These are phyloP conservation scores for Galerina marginata DNA, from an alignment of 768 basidiomycete species.

Conservation along the genomic window DNA sequence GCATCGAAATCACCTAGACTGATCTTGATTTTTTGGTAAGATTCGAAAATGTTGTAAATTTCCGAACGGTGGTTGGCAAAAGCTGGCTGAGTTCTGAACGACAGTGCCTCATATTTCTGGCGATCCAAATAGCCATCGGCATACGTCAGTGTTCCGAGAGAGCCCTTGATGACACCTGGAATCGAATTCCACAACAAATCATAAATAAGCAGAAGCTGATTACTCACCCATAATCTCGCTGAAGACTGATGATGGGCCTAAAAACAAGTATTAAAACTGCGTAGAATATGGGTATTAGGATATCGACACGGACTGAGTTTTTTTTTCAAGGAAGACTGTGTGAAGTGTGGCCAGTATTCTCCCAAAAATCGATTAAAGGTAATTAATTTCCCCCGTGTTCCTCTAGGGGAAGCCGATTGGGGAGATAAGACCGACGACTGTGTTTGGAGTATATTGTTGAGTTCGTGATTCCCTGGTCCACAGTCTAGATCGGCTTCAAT, in stretches of 20 bases:
- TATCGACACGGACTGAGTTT: constrained; percentile 48
- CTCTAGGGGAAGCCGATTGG: constrained; percentile 3
- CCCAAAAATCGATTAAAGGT: constrained; percentile 53
- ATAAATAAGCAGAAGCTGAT: neutral
- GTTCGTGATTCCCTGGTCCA: neutral
- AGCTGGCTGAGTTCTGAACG: constrained; percentile 54
- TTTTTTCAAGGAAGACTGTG: constrained; percentile 49
- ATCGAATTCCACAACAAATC: neutral
- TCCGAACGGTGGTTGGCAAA: constrained; percentile 54
- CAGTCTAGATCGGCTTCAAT: constrained; percentile 50
- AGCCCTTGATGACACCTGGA: constrained; percentile 70
- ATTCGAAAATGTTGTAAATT: constrained; percentile 59
- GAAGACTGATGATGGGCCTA: constrained; percentile 69
- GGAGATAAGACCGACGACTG: neutral
- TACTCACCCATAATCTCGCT: constrained; percentile 65
- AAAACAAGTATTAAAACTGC: neutral
- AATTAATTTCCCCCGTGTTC: constrained; percentile 31
- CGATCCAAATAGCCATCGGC: constrained; percentile 46
- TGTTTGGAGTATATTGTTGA: neutral
- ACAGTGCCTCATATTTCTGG: constrained; percentile 49
- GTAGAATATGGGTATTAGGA: neutral
- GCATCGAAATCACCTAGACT: constrained; percentile 51
- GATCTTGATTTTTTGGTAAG: constrained; percentile 53
- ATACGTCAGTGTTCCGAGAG: constrained; percentile 50
- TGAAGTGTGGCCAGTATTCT: constrained; percentile 65